These are phyloP conservation scores for Suillus fuscotomentosus DNA, from an alignment of 768 basidiomycete species.

Conservation along the genomic window DNA sequence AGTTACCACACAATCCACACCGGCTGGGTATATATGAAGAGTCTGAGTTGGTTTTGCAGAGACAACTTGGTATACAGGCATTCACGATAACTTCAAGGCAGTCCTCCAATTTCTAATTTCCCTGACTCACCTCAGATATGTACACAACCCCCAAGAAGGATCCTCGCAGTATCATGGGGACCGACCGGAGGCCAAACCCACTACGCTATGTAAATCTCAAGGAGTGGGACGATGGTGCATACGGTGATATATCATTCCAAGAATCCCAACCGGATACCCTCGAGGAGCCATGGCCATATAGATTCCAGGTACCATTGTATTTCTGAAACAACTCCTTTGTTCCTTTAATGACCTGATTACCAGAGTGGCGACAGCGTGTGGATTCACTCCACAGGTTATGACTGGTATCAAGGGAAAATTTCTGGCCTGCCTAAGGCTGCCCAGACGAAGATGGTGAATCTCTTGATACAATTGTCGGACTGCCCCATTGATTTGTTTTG, in stretches of 20 bases:
- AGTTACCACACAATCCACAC: not conserved
- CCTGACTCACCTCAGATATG: constrained; percentile 1
- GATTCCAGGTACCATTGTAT: constrained; percentile 38
- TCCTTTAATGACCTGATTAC: constrained; percentile 3
- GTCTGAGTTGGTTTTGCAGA: not conserved
- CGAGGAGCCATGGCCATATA: constrained; percentile 52
- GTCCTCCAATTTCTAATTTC: not conserved
- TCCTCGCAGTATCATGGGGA: constrained; percentile 3
- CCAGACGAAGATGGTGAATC: constrained; percentile 45
- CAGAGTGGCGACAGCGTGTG: constrained; percentile 51
- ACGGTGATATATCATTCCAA: constrained; percentile 14
- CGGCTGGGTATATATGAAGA: not conserved
- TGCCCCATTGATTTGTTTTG: not conserved
- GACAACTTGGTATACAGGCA: not conserved
- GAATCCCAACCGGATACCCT: constrained; percentile 38
- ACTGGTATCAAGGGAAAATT: constrained; percentile 52
- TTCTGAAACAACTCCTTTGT: not conserved
- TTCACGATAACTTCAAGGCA: not conserved
- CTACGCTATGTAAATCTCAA: constrained; percentile 23
- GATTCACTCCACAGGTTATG: constrained; percentile 48
- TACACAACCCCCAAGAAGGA: not conserved
- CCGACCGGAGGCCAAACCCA: constrained; percentile 1
- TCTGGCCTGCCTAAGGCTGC: constrained; percentile 44
- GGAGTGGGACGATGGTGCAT: constrained; percentile 25
- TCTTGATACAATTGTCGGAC: not conserved